phyloP scores from a whole-genome alignment of 1,284 basidiomycete species.

The Pterulicium gracile region DNA sequence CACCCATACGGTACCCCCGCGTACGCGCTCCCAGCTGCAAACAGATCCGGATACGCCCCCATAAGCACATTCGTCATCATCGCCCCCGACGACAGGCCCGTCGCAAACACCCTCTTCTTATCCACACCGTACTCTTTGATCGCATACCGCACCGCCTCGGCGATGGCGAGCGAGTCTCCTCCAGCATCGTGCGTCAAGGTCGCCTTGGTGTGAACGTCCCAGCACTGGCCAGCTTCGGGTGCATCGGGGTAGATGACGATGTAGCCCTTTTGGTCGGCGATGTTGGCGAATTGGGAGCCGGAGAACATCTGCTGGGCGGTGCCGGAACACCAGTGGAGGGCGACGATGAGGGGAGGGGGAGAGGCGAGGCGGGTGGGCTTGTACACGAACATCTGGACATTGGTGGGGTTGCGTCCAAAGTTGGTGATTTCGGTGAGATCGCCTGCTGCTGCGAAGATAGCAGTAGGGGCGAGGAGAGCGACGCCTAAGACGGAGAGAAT shows the following conservation, averaged over 20 bases:
- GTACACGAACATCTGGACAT: constrained; percentile 38
- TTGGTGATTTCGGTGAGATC: neutral
- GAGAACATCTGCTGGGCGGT: constrained; percentile 40
- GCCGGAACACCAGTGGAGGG: constrained; percentile 40
- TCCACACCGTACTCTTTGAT: constrained; percentile 38
- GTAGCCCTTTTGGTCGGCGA: constrained; percentile 35
- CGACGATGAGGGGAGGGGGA: constrained; percentile 37
- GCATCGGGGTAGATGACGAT: constrained; percentile 36
- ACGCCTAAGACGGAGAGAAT: no score
- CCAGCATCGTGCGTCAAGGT: constrained; percentile 45
- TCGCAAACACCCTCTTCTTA: constrained; percentile 32
- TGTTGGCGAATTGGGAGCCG: constrained; percentile 34
- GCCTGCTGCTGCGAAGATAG: no score
- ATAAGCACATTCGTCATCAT: constrained; percentile 52
- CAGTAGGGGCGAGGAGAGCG: no score
- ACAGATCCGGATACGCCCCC: constrained; percentile 45
- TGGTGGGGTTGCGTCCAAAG: constrained; percentile 32
- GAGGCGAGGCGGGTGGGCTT: constrained; percentile 28
- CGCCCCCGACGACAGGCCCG: constrained; percentile 42
- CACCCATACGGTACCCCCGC: constrained; percentile 46
- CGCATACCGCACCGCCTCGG: constrained; percentile 36
- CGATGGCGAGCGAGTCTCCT: constrained; percentile 43
- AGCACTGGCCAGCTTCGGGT: constrained; percentile 37
- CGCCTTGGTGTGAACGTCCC: constrained; percentile 39
- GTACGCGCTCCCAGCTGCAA: constrained; percentile 35